Base-by-base conservation (phyloP, 805 yeast species). In the Candida saitoana region DNA sequence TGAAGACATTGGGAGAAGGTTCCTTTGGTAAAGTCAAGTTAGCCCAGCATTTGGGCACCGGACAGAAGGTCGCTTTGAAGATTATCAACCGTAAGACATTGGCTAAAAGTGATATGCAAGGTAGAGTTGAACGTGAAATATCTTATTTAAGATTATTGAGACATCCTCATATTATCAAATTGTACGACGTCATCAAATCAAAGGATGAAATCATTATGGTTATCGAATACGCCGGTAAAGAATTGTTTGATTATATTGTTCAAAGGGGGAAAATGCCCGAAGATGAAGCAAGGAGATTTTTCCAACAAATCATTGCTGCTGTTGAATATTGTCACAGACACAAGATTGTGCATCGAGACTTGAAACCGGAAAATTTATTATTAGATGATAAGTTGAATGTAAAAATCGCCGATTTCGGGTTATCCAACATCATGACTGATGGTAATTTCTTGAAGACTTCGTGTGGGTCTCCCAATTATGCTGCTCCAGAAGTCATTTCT, bases 161-260 rank as follows among this genome's bases (percentile, higher is more conserved):
- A 62, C 98, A 91, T 64, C 97, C 96, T 3, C 98, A 91, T 63
- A 91, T 91, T 63, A 91, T 91, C 68, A 91, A 91, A 64, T 72
- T 91, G 39, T 90, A 89, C 65, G 98, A 91, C 62, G 98, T 91
- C 34, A 90, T 91, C 60, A 90, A 90, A 63, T 85, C 95, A 34
- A 87, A 87, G 54, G 96, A 91, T 54, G 98, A 91, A 57, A 91
- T 91, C 52, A 86, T 91, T 55, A 91, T 91, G 96, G 98, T 91
- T 19, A 88, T 91, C 56, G 98, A 91, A 65, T 91, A 78, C 59
- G 98, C 97, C 1, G 96, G 96, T n/a, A 87, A 87, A 52, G 98
- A 90, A 65, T 75, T 91, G 55, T 91, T 91, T 57, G 98, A 91
- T 56, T 90, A 91, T 60, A 91, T 90, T 62, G 96, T 90, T 12